These are phyloP conservation scores for Sequoiadendron giganteum DNA, from an alignment of 75 land plant species.

Conservation along the genomic window DNA sequence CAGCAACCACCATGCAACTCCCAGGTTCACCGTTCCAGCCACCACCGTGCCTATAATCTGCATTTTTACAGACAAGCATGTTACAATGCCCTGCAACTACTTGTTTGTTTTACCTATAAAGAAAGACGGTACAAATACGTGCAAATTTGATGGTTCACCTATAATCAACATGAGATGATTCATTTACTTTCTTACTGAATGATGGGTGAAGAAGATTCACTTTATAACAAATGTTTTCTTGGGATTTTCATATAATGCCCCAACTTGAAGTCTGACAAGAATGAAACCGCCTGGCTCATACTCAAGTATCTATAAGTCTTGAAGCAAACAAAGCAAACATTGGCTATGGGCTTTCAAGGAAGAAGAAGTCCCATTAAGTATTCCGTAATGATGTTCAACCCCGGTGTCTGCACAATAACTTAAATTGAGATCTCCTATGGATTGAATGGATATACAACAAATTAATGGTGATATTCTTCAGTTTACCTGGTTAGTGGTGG, in stretches of 20 bases:
- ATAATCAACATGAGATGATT: not conserved
- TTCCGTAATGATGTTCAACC: conserved; percentile 68
- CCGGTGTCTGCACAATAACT: conserved; percentile 55
- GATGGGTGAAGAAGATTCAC: too few relatives aligned
- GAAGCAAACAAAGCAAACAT: conserved; percentile 87
- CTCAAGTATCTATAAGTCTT: too few relatives aligned
- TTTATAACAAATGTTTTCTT: conserved; percentile 14
- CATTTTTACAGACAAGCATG: conserved; percentile 57
- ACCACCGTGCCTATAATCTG: too few relatives aligned
- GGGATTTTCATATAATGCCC: conserved; percentile 91
- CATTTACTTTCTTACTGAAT: too few relatives aligned
- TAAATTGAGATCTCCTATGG: not conserved
- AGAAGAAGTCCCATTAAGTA: not conserved
- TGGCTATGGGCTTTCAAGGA: conserved; percentile 81
- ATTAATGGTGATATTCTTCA: not conserved
- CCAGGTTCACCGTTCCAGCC: too few relatives aligned
- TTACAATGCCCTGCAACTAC: too few relatives aligned
- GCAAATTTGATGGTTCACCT: not conserved
- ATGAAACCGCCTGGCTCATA: conserved; percentile 46
- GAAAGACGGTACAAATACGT: too few relatives aligned
- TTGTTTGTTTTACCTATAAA: too few relatives aligned
- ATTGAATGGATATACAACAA: not conserved
- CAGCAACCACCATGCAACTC: too few relatives aligned
- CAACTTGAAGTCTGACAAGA: conserved; percentile 71
- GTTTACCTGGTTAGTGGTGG: conserved; percentile 84